These are phyloP conservation scores for Tolypocladium album DNA, from an alignment of 2,329 filamentous ascomycete species.

Conservation along the genomic window DNA sequence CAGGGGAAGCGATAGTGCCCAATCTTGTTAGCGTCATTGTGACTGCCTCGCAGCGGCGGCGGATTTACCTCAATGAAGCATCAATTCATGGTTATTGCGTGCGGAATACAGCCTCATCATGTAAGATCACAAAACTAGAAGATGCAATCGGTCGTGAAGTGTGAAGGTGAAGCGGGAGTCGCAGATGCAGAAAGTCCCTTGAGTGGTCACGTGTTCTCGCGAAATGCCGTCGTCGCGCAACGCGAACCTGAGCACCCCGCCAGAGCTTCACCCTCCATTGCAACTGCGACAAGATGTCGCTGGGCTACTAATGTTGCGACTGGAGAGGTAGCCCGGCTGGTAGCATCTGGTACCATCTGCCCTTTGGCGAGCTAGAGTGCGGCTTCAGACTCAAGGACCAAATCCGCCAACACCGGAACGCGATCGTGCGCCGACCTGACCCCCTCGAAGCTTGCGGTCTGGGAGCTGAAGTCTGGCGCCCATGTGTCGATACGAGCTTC, in stretches of 20 bases:
- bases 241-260: not conserved
- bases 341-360: not conserved
- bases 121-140: not conserved
- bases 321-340: not conserved
- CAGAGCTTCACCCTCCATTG: not conserved
- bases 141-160: not conserved
- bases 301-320: not conserved
- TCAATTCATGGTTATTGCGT: not conserved
- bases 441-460: not conserved
- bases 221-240: not conserved
- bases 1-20: not conserved
- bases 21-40: too few relatives aligned
- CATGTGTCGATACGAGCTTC: constrained; percentile 45
- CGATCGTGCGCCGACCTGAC: not conserved
- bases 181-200: too few relatives aligned
- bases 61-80: not conserved
- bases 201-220: not conserved
- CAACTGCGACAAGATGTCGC: not conserved
- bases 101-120: not conserved
- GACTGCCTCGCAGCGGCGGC: not conserved
- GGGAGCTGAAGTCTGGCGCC: not conserved
- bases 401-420: not conserved
- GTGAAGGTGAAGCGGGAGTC: not conserved
- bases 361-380: not conserved
- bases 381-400: not conserved